Evolutionary conservation across 1,284 basidiomycete genomes (phyloP).

Genomic region (Heimioporus retisporus): DNA sequence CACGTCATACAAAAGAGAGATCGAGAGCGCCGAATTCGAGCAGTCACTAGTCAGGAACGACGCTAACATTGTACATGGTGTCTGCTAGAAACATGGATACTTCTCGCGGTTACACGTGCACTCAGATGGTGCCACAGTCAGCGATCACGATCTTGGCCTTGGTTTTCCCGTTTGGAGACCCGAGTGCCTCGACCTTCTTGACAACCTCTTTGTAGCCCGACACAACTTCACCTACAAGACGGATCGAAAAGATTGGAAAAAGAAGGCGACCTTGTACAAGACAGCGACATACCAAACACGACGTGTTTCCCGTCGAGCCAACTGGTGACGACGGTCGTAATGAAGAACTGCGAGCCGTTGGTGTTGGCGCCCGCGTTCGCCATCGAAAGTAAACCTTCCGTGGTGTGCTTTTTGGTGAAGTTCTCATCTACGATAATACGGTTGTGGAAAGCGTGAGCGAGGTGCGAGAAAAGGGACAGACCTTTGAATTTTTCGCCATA

Average conservation of each 20-base stretch:
- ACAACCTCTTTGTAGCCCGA: constrained; percentile 67
- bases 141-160: constrained; percentile 61
- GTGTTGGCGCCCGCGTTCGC: constrained; percentile 84
- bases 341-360: constrained; percentile 69
- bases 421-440: constrained; percentile 82
- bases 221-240: constrained; percentile 65
- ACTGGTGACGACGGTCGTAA: constrained; percentile 75
- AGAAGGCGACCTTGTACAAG: no score
- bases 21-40: no score
- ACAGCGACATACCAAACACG: constrained; percentile 73
- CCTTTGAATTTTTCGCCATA: constrained; percentile 90
- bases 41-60: background rate
- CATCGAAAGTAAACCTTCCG: constrained; percentile 92
- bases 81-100: constrained; percentile 10
- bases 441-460: no score
- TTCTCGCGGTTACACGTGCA: background rate
- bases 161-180: constrained; percentile 61
- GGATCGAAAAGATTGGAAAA: background rate
- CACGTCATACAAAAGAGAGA: no score
- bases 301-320: constrained; percentile 87
- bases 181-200: constrained; percentile 56
- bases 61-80: constrained; percentile 2
- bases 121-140: constrained; percentile 61
- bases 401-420: constrained; percentile 84
- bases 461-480: background rate